Percentiles rank a stretch among this genome's conserved stretches.
These are phyloP conservation scores for Byssoonygena ceratinophila DNA, from an alignment of 2,329 filamentous ascomycete genomes.

Conservation along the genomic window DNA sequence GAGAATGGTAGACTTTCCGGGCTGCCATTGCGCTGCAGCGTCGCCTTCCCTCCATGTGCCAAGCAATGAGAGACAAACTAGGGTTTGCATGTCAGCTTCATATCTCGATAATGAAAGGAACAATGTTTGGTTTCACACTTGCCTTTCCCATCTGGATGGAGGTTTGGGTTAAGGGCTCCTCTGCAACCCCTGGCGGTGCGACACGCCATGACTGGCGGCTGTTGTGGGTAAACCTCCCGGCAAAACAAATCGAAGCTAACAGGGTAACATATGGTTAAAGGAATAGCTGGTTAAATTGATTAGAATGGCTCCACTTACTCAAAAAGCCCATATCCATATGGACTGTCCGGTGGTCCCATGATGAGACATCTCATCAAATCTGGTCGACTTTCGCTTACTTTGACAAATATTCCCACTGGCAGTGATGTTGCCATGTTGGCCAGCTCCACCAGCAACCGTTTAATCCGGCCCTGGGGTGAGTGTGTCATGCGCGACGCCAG, in stretches of 20 bases:
- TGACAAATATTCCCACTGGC: slow-evolving; percentile 44
- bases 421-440: slow-evolving; percentile 38
- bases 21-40: slow-evolving; percentile 36
- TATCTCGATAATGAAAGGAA: background rate
- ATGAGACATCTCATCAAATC: slow-evolving; percentile 45
- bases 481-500: slow-evolving; percentile 4
- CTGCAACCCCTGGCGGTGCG: slow-evolving; percentile 36
- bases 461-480: slow-evolving; percentile 37
- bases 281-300: background rate
- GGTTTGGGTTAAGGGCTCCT: slow-evolving; percentile 42
- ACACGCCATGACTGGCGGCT: slow-evolving; percentile 37
- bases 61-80: slow-evolving; percentile 44
- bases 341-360: slow-evolving; percentile 41
- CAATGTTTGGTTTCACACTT: slow-evolving; percentile 5
- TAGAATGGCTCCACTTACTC: slow-evolving; percentile 26
- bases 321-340: slow-evolving; percentile 46
- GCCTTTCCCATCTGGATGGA: slow-evolving; percentile 43
- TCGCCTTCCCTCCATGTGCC: slow-evolving; percentile 40
- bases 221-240: slow-evolving; percentile 32
- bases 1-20: slow-evolving; percentile 40
- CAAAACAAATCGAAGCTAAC: slow-evolving; percentile 42
- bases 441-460: slow-evolving; percentile 39
- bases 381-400: slow-evolving; percentile 36
- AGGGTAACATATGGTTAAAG: background rate
- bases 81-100: slow-evolving; percentile 10